Base-by-base conservation (phyloP, 2,329 filamentous ascomycete species). In the Ceratocystis eucalypticola region DNA sequence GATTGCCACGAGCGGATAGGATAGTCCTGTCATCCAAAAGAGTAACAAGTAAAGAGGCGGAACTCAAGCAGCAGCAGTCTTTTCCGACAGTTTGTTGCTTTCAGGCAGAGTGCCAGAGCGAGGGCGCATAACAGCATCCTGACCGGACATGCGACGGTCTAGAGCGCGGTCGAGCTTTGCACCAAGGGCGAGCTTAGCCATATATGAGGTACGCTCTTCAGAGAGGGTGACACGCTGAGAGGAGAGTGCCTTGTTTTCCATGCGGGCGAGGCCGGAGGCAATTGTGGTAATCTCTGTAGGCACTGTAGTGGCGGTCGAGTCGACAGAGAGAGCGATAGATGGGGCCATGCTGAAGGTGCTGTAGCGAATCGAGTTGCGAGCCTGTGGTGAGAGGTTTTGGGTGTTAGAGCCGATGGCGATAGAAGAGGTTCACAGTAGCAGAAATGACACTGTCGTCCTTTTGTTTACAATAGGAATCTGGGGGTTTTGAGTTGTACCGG, bases 151-250 rank as follows among this genome's bases (percentile, higher is more conserved):
- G 72, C 92, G 84, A 70, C 91, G 83, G 71, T 88, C 88, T 66
- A 96, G 84, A 25, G 92, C 91, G 68, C 92, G 86, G 75, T 96
- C 91, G 50, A 96, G 84, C 78, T 96, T 96, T 68, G 91, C 91
- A 61, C 91, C 89, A 64, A 96, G 83, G 46, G 91, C 91, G 67
- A 96, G 82, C 78, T 95, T 95, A 79, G 85, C 87, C 76, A 96
- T 80, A 74, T 88, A 87, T 72, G 90, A 88, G 22, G 82, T 84
- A 81, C 96, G 95, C 76, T 93, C 86, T 69, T 88, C 84, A 74
- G 81, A 88, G 69, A 90, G 83, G 65, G 84, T 80, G 73, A 92
- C 92, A 71, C 92, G 88, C 79, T 96, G 92, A 72, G 88, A 84
- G 71, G 84, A 79, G 33, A 96, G 85, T 62, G 88, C 88, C 77